Evolutionary conservation across 768 basidiomycete genomes (phyloP), one percentile per base, ranked within the genome.

Genomic region (Trametes cingulata): DNA sequence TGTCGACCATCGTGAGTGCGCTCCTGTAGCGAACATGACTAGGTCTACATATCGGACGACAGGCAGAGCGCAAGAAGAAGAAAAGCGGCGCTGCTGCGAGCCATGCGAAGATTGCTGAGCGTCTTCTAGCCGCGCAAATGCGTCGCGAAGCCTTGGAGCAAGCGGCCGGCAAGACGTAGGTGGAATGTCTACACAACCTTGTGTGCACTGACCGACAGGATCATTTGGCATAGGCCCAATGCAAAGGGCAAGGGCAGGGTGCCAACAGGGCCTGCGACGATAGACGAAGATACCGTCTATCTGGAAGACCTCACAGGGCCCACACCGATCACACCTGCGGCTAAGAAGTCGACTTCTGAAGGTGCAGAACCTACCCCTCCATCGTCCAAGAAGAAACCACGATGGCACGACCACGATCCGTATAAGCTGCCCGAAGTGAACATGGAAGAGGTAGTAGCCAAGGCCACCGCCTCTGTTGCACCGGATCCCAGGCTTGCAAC

Each of bases 401-500:
- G 82, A 61, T 89, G 86, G 69, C 77, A 83, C 61, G 87, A 91
- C 69, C 86, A 91, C 66, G 97, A 99, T 71, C 95, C 95, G 17
- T 99, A 99, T 73, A 85, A 77, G n/a, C 81, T 99, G 13, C 97
- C 97, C 1, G 88, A 90, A 20, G 79, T 95, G 52, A 78, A 94
- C 63, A 67, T 95, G 63, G 84, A 87, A 39, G 82, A 81, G 42
- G 78, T 76, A 15, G 75, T 92, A 6, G 80, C 83, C 1, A 81
- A 85, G 62, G 88, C 81, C 25, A 87, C 88, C 3, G 80, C 79
- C 9, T 75, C 83, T 3, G 69, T 73, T 24, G 83, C 78, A 12
- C 90, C 93, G 2, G 97, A 99, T 72, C 93, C 95, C 5, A 86
- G 97, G 25, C 78, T 99, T 14, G 97, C 97, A 1, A 98, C 97